phyloP scores from a whole-genome alignment of 169 alveolate genomes.

The Plasmodium fragile region DNA sequence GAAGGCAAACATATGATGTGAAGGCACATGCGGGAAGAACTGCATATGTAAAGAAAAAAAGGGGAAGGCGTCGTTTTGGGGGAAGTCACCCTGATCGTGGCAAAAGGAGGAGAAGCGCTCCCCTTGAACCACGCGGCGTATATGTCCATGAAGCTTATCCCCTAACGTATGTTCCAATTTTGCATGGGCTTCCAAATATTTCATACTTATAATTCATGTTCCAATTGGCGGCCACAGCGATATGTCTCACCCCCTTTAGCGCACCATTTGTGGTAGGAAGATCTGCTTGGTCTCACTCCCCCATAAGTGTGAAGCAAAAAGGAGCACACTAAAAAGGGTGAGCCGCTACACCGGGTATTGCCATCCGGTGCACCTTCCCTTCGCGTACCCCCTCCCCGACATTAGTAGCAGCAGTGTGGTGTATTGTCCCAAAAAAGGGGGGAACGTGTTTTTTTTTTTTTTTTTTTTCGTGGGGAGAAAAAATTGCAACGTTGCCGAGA shows the following conservation, averaged over 20 bases:
- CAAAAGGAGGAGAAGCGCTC: not conserved
- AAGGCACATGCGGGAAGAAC: not conserved
- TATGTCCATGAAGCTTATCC: not conserved
- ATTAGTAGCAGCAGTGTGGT: not conserved
- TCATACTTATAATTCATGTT: not conserved
- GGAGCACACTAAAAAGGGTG: not conserved
- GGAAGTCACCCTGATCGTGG: not conserved
- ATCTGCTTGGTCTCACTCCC: not conserved
- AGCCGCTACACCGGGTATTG: not conserved
- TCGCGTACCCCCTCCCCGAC: too few relatives aligned
- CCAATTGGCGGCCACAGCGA: not conserved
- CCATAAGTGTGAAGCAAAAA: not conserved
- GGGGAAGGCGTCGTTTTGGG: not conserved
- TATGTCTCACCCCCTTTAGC: not conserved
- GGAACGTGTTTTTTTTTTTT: too few relatives aligned
- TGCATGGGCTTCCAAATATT: not conserved
- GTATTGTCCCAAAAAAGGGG: not conserved
- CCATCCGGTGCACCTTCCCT: not conserved
- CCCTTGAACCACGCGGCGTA: not conserved
- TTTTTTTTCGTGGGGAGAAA: not conserved
- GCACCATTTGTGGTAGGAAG: not conserved
- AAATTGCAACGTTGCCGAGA: not conserved
- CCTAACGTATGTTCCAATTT: not conserved
- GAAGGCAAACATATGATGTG: not conserved
- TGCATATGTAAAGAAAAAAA: not conserved